Evolutionary conservation across 106 monocot species (phyloP), one percentile per base, ranked within the genome.

Genomic region (Gastrodia elata): DNA sequence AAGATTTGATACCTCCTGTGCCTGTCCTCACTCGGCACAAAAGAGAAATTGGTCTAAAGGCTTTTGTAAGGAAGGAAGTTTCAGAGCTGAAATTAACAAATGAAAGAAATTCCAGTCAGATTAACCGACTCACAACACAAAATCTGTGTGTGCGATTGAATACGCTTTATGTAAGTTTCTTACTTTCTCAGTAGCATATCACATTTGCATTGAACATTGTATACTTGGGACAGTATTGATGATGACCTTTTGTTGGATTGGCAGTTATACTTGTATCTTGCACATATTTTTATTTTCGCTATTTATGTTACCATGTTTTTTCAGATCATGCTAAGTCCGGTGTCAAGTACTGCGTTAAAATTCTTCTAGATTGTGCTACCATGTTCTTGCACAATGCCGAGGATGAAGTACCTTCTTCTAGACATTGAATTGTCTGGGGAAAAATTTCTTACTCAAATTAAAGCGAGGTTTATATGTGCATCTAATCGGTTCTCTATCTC

Each of bases 91-190:
- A 81, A 77, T 71, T 85, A 71, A 80, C 77, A 27, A 85, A 90
- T 71, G 87, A 82, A 16, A 89, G 75, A 65, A 85, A 77, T 71
- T 92, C 87, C 70, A 86, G 80, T 80, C 82, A 86, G 69, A 96
- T 96, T 70, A 90, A 83, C 71, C 77, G 78, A 38, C 89, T 91
- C 52, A 81, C 89, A 20, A 86, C 82, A 40, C 42, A 77, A 36
- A 87, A 71, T 67, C 89, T 96, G n/a, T 96, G 95, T 72, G 92
- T 96, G 20, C 85, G 85, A 70, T 55, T 96, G 46, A 96, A 96
- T 56, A 92, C 92, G 43, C 80, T 96, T 74, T 82, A 92, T 84
- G 95, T 96, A 77, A 89, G 95, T 84, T 78, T 58, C 37, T 35
- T 67, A 73, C 8, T 55, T 61, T 30, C 0, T 6, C 25, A 32